Base-by-base conservation (phyloP, 495 filamentous ascomycete genomes). In the Neurospora discreta region DNA sequence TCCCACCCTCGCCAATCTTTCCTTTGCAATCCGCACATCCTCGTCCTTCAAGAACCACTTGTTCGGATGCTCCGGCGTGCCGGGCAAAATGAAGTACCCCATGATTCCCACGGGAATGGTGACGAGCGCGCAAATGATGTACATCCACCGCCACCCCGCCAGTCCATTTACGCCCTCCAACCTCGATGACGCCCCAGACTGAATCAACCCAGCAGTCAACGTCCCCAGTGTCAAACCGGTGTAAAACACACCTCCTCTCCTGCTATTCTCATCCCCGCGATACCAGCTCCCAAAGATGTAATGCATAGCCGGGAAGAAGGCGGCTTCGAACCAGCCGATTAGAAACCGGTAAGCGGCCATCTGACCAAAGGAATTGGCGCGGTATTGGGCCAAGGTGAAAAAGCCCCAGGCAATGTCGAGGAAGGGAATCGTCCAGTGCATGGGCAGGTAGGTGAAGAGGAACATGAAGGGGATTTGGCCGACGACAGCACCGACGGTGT, bases 121-220 rank as follows among this genome's bases (percentile, higher is more conserved):
- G 72, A 86, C 84, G 4, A 87, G 70, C 9, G 76, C 80, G 72
- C 82, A 85, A 71, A 87, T 83, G 72, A 87, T 85, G 73, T 83
- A 87, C 82, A 87, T 83, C 84, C 84, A 78, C 69, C 85, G 75
- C 86, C 85, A 88, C 0, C 86, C 86, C 5, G 80, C 81, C 0
- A 86, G 74, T 0, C 86, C 85, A 41, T 84, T 75, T 8, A 85
- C 79, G 0, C 83, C 84, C 67, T 87, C 81, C 3, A 88, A 79
- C 9, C 78, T 72, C 5, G 44, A 10, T 0, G 1, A 2, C 44
- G 84, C 80, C 0, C 80, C 85, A 0, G 84, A 80, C 78, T 86
- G 84, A 69, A 88, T 84, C 16, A 85, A 74, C 13, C 84, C 84
- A n/a, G 85, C 81, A 3, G 84, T 86, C 5, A 86, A 72, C 1